Conservation (phyloP, 208 protist genomes). For the Trypanosoma cruzi region DNA sequence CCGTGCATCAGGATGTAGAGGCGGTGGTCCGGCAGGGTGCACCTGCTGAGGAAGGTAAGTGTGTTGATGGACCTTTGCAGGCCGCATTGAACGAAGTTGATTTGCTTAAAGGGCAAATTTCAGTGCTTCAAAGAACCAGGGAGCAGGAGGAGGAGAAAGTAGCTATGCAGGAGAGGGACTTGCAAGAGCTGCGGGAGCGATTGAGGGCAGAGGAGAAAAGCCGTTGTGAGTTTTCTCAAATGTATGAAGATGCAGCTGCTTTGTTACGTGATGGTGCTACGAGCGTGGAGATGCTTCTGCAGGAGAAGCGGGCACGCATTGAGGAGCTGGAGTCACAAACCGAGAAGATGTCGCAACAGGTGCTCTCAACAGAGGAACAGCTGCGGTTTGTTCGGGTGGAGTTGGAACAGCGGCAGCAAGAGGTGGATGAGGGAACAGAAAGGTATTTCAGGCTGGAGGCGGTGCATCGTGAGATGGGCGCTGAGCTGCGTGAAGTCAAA, state of each 20-base stretch:
- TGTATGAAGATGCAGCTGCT: constrained; percentile 47
- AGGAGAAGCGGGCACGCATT: constrained; percentile 16
- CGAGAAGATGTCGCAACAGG: constrained; percentile 5
- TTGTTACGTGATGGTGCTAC: constrained; percentile 56
- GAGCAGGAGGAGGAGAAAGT: constrained; percentile 39
- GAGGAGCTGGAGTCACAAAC: constrained; percentile 29
- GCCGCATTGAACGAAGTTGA: neutral
- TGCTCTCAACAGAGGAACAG: neutral
- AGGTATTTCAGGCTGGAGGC: constrained; percentile 19
- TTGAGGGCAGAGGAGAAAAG: constrained; percentile 25
- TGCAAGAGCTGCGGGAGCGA: constrained; percentile 24
- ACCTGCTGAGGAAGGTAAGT: neutral
- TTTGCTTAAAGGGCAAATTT: neutral
- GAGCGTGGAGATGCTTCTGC: constrained; percentile 46
- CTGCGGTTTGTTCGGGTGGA: neutral
- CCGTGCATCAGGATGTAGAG: constrained; percentile 4
- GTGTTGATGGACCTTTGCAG: neutral
- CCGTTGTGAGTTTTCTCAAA: constrained; percentile 18
- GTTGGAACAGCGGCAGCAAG: constrained; percentile 27
- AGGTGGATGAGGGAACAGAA: constrained; percentile 16
- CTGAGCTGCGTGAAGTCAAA: constrained; percentile 15
- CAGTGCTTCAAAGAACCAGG: constrained; percentile 23
- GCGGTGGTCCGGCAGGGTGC: neutral
- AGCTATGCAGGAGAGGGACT: neutral
- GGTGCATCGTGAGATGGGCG: neutral